Evolutionary conservation across 2,329 filamentous ascomycete genomes (phyloP), one percentile per base, ranked within the genome.

Genomic region (Verticillium isaacii): DNA sequence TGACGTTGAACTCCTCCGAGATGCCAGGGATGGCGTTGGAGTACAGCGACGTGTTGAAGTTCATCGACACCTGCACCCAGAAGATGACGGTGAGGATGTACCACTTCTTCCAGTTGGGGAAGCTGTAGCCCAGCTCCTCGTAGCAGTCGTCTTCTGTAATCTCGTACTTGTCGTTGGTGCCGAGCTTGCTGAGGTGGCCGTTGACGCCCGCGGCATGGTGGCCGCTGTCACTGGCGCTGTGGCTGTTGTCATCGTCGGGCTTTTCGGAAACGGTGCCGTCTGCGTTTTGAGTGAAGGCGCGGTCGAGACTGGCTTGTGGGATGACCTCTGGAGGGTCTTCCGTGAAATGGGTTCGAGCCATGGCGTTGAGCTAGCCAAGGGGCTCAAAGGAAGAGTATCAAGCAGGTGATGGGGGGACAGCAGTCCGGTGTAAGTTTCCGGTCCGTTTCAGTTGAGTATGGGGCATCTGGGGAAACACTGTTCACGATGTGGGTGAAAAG

Each of bases 31-130:
- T 77, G 56, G 85, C 89, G 67, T 91, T 91, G 25, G 88, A 90
- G 75, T 91, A 91, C 7, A 91, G 80, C 59, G 85, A 88, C 3
- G 89, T 90, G 76, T 91, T 91, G 79, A 91, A 90, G 78, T 91
- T 91, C 89, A 91, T 91, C 3, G 89, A 91, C 1, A 87, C 84
- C 71, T 91, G 89, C 5, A 91, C 88, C 67, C 88, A 65, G 77
- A 91, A 91, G 72, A 91, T 89, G 71, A 91, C 81, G n/a, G 81
- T 82, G 61, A 91, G 82, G 68, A 91, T 89, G 69, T 79, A 85
- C 89, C 89, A 92, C 75, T 92, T 92, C 75, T 86, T 89, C 77
- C 75, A 81, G 14, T 66, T 72, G 0, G 87, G 76, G 65, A 85
- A 91, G 9, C 78, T 77, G 70, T 82, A 91, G 59, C 87, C 88